Base-by-base conservation (phyloP, 768 basidiomycete species). In the Suillus sp. region DNA sequence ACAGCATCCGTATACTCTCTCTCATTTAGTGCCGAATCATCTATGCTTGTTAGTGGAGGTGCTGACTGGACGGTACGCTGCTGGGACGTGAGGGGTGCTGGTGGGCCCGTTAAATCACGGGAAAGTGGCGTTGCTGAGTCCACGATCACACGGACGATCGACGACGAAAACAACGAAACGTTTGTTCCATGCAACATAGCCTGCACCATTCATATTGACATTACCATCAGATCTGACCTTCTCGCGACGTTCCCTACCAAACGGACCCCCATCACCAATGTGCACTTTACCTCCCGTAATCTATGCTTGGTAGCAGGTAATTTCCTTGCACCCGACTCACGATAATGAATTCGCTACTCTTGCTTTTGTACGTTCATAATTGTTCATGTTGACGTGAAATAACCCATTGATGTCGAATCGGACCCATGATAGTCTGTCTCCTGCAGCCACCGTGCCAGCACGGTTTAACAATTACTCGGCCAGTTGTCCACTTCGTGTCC, bases 11-110 rank as follows among this genome's bases (percentile, higher is more conserved):
- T 99, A 64, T 91, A 96, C 72, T 92, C 93, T 3, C 83, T 99
- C 27, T 84, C 93, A 0, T 99, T 98, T 75, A 95, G 92, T 64
- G 91, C 89, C 30, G 97, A 98, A 74, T 95, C 95, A 0, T 88
- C 89, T 2, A 75, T 99, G 60, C 85, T 99, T 40, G 90, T 98
- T 14, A 96, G 93, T 63, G 96, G 96, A 7, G 85, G 91, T 30
- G 87, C 94, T 35, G 97, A 99, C 73, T 96, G 93, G 86, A 98
- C 97, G 0, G 95, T 98, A 20, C 84, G 96, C n/a, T 95, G 95
- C 62, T 99, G 97, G 97, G 97, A 99, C 73, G 89, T 97, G 40
- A 96, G 92, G 75, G 77, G 83, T 51, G 76, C 90, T 11, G 94
- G 93, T 13, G 92, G 92, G 1, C 82, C 81, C 30, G 77, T 69